Evolutionary conservation across 2,329 filamentous ascomycete genomes (phyloP), one percentile per base, ranked within the genome.

Genomic region (Trichoderma guizhouense): DNA sequence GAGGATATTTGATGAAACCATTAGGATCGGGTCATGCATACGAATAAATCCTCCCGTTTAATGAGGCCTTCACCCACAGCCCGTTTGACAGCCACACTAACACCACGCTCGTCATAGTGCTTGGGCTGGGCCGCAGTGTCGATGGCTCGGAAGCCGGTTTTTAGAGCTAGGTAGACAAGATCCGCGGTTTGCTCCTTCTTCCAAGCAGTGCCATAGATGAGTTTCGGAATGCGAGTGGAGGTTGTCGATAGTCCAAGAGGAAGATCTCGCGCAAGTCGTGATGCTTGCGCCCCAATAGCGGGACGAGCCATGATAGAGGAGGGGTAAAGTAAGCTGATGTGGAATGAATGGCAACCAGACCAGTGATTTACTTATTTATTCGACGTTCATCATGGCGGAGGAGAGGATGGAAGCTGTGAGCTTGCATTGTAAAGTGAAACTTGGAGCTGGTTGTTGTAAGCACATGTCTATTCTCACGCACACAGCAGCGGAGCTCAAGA

Each of bases 131-230:
- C 92, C 11, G 93, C 93, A 0, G 93, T 95, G 78, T 96, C 93
- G 72, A 96, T 83, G 61, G 85, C 92, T 36, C 89, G 86, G 76
- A 95, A 96, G 6, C 93, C 93, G 58, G 87, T 83, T 58, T 84
- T 84, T 39, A 96, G 78, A 2, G 93, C 93, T 74, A 86, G 81
- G 76, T 91, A 88, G 26, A 96, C 93, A 3, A 95, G 84, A 69
- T 87, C 83, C 24, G 87, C 85, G 0, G 92, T 94, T 21, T 82
- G 82, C 1, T 91, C 89, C 77, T 91, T 91, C 80, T 96, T 96
- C 93, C 93, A 95, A n/a, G 93, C 93, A 3, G 93, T 95, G 66
- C 93, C 93, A 79, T 96, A 96, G 74, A 96, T 77, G 34, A 90
- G 82, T 73, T 83, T 85, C 6, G 87, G 87, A 75, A 88, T 85